phyloP scores from a whole-genome alignment of 352 stramenopile species.

The Globisporangium orthogonon region DNA sequence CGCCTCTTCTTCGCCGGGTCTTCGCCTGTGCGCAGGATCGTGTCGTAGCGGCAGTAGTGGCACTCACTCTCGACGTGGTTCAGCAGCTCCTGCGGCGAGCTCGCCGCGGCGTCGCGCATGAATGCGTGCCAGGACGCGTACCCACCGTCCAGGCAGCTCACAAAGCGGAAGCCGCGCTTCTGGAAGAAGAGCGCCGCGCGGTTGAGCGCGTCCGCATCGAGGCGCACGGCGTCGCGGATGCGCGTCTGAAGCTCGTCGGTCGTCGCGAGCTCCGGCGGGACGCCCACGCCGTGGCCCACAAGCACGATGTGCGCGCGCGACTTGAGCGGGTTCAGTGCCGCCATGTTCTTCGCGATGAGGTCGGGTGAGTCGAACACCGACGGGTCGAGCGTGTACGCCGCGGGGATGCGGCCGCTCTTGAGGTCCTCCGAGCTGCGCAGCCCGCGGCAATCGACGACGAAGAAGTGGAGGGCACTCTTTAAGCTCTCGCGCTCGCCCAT shows the following conservation, averaged over 20 bases:
- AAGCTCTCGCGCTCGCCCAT: constrained; percentile 44
- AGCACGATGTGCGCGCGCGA: constrained; percentile 71
- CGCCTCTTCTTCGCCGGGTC: constrained; percentile 48
- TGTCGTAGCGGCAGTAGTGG: constrained; percentile 78
- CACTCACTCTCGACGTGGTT: constrained; percentile 63
- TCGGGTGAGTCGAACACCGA: constrained; percentile 78
- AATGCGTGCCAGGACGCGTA: constrained; percentile 83
- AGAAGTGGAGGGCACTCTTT: constrained; percentile 37
- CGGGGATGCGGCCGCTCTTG: constrained; percentile 71
- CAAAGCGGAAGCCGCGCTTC: constrained; percentile 78
- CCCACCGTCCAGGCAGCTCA: constrained; percentile 66
- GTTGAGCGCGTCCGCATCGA: constrained; percentile 66
- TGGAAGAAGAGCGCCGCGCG: constrained; percentile 77
- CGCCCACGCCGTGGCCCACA: constrained; percentile 61
- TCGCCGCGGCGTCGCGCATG: constrained; percentile 56
- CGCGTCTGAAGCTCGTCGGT: constrained; percentile 67
- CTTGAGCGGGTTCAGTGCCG: constrained; percentile 63
- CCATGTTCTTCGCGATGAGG: constrained; percentile 66
- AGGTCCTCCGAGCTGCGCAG: constrained; percentile 72
- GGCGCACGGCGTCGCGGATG: constrained; percentile 64
- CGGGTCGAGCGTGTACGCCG: constrained; percentile 69
- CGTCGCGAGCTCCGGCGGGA: constrained; percentile 51
- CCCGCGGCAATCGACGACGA: constrained; percentile 71
- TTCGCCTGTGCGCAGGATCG: constrained; percentile 55
- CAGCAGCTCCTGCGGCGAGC: constrained; percentile 57